A percentile compares a stretch with the other conserved stretches of the same genome.
Evolutionary conservation across 2,329 filamentous ascomycete species (phyloP).

Genomic region (Byssochlamys sp.): DNA sequence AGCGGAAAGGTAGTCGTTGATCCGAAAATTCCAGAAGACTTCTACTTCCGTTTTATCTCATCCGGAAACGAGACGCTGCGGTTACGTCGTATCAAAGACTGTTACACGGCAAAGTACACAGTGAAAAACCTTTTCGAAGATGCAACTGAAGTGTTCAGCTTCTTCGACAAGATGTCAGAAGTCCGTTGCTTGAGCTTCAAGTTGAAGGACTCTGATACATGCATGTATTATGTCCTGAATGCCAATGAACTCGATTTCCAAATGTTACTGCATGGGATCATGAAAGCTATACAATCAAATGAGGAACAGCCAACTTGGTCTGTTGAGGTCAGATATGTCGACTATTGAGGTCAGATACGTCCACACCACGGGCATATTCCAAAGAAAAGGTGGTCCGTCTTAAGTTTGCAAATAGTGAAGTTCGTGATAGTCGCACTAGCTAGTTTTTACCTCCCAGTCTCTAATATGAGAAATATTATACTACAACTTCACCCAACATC

Average conservation of each 20-base stretch:
- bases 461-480: no score
- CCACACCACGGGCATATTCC: background rate
- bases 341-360: background rate
- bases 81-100: background rate
- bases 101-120: background rate
- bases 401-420: no score
- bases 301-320: background rate
- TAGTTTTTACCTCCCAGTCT: no score
- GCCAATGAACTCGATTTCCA: background rate
- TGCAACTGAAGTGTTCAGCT: background rate
- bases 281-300: background rate
- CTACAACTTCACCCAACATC: no score
- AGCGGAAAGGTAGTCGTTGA: background rate
- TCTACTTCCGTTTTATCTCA: background rate
- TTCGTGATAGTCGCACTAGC: no score
- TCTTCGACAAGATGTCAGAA: background rate
- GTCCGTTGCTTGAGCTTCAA: background rate
- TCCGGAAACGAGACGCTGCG: background rate
- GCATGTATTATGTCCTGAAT: background rate
- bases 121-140: background rate
- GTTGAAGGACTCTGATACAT: background rate
- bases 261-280: background rate
- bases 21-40: background rate
- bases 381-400: no score
- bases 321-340: background rate